These are phyloP conservation scores for Plasmodium inui DNA, from an alignment of 169 alveolate species.

Conservation along the genomic window DNA sequence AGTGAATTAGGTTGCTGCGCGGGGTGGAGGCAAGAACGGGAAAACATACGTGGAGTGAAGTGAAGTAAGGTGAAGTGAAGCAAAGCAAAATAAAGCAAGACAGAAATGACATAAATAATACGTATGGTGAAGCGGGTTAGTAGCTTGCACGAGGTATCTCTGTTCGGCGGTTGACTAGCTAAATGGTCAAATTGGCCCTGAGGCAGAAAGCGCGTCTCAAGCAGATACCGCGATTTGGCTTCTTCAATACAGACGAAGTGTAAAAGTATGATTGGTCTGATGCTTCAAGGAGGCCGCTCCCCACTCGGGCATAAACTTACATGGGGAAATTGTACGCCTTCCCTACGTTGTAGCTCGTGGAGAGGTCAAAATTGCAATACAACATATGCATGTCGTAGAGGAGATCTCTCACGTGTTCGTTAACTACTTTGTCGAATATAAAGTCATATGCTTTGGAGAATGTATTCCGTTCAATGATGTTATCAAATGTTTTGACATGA, in stretches of 20 bases:
- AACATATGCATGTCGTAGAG: slow-evolving; percentile 22
- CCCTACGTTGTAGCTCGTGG: slow-evolving; percentile 25
- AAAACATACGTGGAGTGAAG: not conserved
- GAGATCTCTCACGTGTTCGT: slow-evolving; percentile 3
- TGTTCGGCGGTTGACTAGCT: not conserved
- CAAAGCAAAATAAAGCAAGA: not conserved
- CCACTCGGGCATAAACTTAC: slow-evolving; percentile 9
- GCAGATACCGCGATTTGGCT: not conserved
- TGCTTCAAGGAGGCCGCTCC: not conserved
- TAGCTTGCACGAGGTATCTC: not conserved
- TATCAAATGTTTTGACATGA: slow-evolving; percentile 11
- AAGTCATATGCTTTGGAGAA: slow-evolving; percentile 66
- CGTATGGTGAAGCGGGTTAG: not conserved
- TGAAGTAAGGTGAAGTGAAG: not conserved
- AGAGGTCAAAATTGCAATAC: slow-evolving; percentile 67
- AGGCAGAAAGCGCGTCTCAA: not conserved
- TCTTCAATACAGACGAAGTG: not conserved
- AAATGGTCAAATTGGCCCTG: not conserved
- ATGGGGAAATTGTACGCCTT: slow-evolving; percentile 41
- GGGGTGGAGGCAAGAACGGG: not conserved
- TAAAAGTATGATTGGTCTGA: not conserved
- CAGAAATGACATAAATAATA: too few relatives aligned
- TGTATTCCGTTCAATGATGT: slow-evolving; percentile 28
- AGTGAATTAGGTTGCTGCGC: slow-evolving; percentile 30
- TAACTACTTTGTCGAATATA: slow-evolving; percentile 48